phyloP scores from a whole-genome alignment of 768 basidiomycete genomes.

The Tephrocybe rancida region DNA sequence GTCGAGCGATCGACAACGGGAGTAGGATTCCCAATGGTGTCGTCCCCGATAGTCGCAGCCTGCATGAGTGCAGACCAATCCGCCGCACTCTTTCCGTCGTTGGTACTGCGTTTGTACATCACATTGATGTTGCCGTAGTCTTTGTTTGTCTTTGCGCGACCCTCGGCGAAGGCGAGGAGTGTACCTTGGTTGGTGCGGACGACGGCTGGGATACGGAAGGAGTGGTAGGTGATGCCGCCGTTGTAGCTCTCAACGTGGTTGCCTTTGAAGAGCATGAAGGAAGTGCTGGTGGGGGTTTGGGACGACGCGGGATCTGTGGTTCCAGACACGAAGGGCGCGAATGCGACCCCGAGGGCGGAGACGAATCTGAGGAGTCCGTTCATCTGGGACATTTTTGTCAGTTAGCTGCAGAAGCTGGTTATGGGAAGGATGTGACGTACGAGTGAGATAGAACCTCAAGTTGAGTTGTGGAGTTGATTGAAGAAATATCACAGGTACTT shows the following conservation, averaged over 20 bases:
- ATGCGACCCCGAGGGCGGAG: background rate
- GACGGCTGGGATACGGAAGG: slow-evolving; percentile 1
- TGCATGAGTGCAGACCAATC: slow-evolving; percentile 1
- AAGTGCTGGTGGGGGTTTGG: background rate
- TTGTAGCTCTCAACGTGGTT: background rate
- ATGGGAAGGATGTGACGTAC: too few species aligned
- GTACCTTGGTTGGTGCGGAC: background rate
- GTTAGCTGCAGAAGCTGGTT: too few species aligned
- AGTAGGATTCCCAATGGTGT: background rate
- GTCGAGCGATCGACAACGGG: background rate
- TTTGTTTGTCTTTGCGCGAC: background rate
- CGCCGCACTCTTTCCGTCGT: background rate
- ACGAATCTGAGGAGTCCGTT: background rate
- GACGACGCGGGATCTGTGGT: background rate
- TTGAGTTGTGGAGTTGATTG: too few species aligned
- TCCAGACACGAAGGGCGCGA: background rate
- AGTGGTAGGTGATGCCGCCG: slow-evolving; percentile 1
- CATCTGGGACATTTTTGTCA: too few species aligned
- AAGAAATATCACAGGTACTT: too few species aligned
- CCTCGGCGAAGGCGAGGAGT: background rate
- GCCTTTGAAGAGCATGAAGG: background rate
- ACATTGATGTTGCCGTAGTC: slow-evolving; percentile 4
- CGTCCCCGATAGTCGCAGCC: background rate
- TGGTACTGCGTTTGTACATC: background rate
- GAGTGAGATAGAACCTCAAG: too few species aligned